A percentile compares a stretch with the other conserved stretches of the same genome.
Conservation (phyloP, 2,329 filamentous ascomycete species). For the Ceratocystis variospora region DNA sequence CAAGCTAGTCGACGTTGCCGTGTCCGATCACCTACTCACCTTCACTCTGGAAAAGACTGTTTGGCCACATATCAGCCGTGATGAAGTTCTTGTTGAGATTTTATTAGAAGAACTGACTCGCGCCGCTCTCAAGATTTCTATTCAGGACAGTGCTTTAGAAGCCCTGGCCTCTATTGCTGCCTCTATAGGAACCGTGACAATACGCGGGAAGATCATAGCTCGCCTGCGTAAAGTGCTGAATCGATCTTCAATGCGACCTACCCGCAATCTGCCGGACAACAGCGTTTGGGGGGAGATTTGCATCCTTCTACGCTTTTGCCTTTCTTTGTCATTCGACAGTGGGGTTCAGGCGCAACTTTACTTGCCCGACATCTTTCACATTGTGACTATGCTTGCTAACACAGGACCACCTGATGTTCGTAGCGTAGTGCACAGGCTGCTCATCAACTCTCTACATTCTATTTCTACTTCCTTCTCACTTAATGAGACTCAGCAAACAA, state of each 20-base stretch:
- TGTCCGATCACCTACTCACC: constrained; percentile 45
- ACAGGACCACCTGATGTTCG: constrained; percentile 46
- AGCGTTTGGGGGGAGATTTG: constrained; percentile 57
- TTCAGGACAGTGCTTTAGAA: constrained; percentile 44
- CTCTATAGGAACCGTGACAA: constrained; percentile 49
- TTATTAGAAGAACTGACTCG: constrained; percentile 55
- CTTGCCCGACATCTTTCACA: constrained; percentile 54
- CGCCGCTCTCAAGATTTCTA: constrained; percentile 38
- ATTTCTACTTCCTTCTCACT: constrained; percentile 52
- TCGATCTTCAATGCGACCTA: constrained; percentile 52
- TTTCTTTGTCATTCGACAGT: constrained; percentile 53
- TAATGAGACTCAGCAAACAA: constrained; percentile 44
- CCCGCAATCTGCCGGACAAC: constrained; percentile 51
- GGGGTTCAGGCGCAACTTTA: constrained; percentile 54
- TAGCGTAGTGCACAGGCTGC: constrained; percentile 45
- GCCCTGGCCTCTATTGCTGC: constrained; percentile 48
- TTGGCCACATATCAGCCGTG: constrained; percentile 50
- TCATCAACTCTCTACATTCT: constrained; percentile 55
- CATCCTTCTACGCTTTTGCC: constrained; percentile 50
- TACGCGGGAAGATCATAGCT: constrained; percentile 51
- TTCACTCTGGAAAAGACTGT: constrained; percentile 51
- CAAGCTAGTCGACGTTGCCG: constrained; percentile 51
- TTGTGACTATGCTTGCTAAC: constrained; percentile 57
- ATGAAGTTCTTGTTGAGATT: constrained; percentile 52
- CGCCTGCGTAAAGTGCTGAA: constrained; percentile 53